Conservation (phyloP, 2,329 filamentous ascomycete species). For the Cordyceps fumosorosea region DNA sequence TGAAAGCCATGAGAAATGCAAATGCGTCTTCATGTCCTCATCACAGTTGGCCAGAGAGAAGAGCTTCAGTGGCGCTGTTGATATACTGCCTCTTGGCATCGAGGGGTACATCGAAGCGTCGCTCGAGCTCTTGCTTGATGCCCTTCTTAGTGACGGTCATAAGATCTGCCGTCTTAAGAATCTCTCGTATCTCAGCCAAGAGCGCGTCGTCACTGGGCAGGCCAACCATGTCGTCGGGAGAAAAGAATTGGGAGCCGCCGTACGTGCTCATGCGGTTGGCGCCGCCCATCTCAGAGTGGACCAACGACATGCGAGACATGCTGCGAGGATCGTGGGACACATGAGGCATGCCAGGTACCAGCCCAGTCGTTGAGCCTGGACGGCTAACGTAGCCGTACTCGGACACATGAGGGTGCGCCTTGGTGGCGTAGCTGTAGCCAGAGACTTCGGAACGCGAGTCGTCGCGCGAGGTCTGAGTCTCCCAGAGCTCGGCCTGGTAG, state of each 20-base stretch:
- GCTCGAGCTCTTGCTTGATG: conserved; percentile 88
- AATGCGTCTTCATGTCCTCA: conserved; percentile 4
- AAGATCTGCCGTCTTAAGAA: conserved; percentile 82
- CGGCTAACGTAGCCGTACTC: conserved; percentile 64
- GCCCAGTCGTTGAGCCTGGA: conserved; percentile 48
- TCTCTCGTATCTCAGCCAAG: conserved; percentile 88
- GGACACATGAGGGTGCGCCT: conserved; percentile 57
- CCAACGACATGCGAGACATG: conserved; percentile 70
- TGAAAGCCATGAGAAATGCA: neutral
- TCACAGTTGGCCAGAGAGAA: conserved; percentile 70
- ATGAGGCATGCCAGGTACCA: conserved; percentile 40
- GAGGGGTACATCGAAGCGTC: conserved; percentile 77
- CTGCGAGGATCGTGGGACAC: conserved; percentile 43
- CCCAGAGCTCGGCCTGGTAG: conserved; percentile 97
- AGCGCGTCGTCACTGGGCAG: conserved; percentile 85
- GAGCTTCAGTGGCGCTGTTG: conserved; percentile 76
- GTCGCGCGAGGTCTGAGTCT: conserved; percentile 76
- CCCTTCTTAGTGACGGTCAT: conserved; percentile 99
- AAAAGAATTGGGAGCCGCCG: conserved; percentile 52
- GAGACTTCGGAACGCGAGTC: conserved; percentile 82
- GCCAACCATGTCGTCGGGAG: conserved; percentile 61
- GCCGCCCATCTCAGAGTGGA: conserved; percentile 59
- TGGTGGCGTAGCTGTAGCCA: conserved; percentile 92
- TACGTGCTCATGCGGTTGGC: conserved; percentile 54
- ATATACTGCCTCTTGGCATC: conserved; percentile 91